Evolutionary conservation across 805 yeast genomes (phyloP), one percentile per base, ranked within the genome.

Genomic region (Pichia pseudocactophila): DNA sequence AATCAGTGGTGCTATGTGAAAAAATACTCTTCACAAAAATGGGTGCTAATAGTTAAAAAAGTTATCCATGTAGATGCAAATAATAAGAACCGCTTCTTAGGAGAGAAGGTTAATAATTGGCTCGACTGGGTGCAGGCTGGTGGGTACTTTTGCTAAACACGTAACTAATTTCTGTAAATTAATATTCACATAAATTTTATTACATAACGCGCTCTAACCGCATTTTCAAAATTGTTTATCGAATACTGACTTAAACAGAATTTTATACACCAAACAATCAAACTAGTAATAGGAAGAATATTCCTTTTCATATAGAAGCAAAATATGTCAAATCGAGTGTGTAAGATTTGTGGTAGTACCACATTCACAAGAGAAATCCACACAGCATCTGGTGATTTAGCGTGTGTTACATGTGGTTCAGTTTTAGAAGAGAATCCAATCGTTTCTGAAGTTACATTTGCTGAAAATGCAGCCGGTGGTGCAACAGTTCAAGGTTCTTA

Each of bases 401-500:
- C 87, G 11, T 92, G 98, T 68, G 68, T 71, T 32, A 59, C 63
- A 28, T 92, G 98, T 75, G 97, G 97, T 60, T 66, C 78, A 17
- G 97, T 92, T 26, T 74, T 75, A 44, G 95, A 87, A 50, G 97
- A 89, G 57, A 84, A 87, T 54, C 95, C 95, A 17, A 90, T 92
- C 50, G 97, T 94, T 10, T 80, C 95, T 7, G 99, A 92, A 58
- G 92, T 94, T 41, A 84, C 92, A 11, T 92, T 89, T 65, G 92
- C 94, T 35, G 99, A 94, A 56, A 73, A 89, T 2, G 73, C 95
- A 16, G 73, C 82, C 20, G 99, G 99, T 52, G 97, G 96, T 12
- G 96, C 98, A 30, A 78, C 84, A 39, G 96, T 92, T 2, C 95
- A 90, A 51, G 99, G 99, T 56, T 78, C 95, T 37, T 89, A 86